These are phyloP conservation scores for Przewalskia tangutica DNA, from an alignment of 257 asterid genomes.

Conservation along the genomic window DNA sequence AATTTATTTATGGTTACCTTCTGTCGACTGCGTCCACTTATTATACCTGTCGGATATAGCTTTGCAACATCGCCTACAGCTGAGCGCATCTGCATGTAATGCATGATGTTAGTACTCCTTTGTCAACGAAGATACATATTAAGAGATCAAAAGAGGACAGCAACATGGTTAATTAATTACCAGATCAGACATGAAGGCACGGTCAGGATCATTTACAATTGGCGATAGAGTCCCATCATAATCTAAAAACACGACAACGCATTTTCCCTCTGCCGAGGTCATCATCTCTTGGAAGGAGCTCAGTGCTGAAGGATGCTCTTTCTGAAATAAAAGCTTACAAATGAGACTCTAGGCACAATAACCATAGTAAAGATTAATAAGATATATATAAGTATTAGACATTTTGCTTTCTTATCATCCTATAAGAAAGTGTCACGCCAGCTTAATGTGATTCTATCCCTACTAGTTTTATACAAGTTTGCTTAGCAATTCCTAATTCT, in stretches of 20 bases:
- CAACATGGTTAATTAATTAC: slow-evolving; percentile 18
- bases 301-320: slow-evolving; percentile 56
- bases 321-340: slow-evolving; percentile 13
- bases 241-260: slow-evolving; percentile 63
- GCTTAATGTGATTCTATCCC: neutral
- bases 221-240: slow-evolving; percentile 86
- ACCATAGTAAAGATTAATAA: neutral
- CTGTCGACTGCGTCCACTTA: slow-evolving; percentile 73
- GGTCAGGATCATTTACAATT: slow-evolving; percentile 62
- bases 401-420: neutral
- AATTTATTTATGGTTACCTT: slow-evolving; percentile 33
- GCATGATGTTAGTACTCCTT: neutral
- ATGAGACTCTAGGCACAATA: neutral
- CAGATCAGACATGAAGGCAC: slow-evolving; percentile 76
- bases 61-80: slow-evolving; percentile 60
- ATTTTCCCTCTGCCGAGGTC: slow-evolving; percentile 22
- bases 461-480: neutral
- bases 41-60: slow-evolving; percentile 66
- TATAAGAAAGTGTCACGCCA: neutral
- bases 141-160: neutral
- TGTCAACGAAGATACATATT: neutral
- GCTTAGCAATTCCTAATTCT: too few relatives aligned
- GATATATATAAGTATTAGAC: neutral
- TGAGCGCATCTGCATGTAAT: slow-evolving; percentile 53
- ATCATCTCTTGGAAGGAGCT: slow-evolving; percentile 29